Evolutionary conservation across 257 asterid genomes (phyloP), one percentile per base, ranked within the genome.

Genomic region (Rauvolfia tetraphylla): DNA sequence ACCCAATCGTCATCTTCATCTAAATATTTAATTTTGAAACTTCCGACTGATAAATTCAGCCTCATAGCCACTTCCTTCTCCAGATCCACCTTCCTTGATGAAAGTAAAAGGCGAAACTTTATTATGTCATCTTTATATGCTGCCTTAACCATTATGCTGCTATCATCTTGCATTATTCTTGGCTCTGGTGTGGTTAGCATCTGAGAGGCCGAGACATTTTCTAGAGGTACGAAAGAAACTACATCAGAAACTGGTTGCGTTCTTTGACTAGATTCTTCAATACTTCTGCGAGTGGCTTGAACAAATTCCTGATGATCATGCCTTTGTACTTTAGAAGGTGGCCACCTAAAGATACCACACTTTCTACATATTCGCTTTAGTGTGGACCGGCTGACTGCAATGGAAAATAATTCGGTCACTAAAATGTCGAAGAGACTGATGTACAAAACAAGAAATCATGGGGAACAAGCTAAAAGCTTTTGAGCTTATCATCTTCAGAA

Each of bases 21-120:
- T 34, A 44, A 63, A 78, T 78, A 71, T 18, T 39, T 56, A 9
- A 77, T 77, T 29, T 63, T 57, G 44, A 57, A 70, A 23, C 53
- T 70, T 31, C 33, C 65, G 33, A 71, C 22, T 8, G 68, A 18
- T 44, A 70, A 44, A 7, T 71, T 78, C 51, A 78, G 42, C 72
- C 77, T 54, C 73, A 42, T 78, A 31, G 27, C 65, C 67, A 78
- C 81, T 78, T 71, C 77, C 59, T 33, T 61, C 39, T 78, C 68
- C 20, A 61, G 12, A 6, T 61, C 68, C 17, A 27, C 1, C 68
- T 27, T 61, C 38, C 20, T 61, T 59, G 72, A 31, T 59, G 51
- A 11, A 59, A 46, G 38, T 22, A 49, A 29, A 39, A 78, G 72
- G 6, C 57, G 25, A n/a, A 78, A 78, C 33, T 78, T 78, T 20